phyloP scores from a whole-genome alignment of 257 asterid species.

The Ligustrum vulgare region DNA sequence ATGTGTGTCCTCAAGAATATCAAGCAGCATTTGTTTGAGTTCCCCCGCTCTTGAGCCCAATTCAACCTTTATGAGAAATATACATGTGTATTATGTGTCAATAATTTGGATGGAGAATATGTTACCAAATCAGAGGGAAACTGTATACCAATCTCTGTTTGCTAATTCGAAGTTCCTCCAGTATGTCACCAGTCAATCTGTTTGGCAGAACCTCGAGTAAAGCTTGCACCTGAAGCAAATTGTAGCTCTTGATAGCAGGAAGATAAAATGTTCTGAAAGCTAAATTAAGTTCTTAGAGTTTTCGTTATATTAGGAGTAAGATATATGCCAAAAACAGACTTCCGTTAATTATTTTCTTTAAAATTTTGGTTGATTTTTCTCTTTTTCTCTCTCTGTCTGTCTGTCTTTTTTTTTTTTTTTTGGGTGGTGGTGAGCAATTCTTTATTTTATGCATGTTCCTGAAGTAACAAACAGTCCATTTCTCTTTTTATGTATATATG shows the following conservation, averaged over 20 bases:
- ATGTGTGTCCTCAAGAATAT: slow-evolving; percentile 95
- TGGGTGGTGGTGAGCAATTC: not conserved
- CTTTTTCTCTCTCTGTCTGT: too few species aligned
- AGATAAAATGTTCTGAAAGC: not conserved
- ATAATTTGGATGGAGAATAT: slow-evolving; percentile 9
- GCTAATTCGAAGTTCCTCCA: slow-evolving; percentile 96
- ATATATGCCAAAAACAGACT: not conserved
- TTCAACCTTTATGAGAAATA: slow-evolving; percentile 68
- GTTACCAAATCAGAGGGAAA: slow-evolving; percentile 4
- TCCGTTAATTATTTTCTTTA: not conserved
- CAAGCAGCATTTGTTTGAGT: slow-evolving; percentile 97
- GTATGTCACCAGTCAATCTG: slow-evolving; percentile 79
- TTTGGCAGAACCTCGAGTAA: slow-evolving; percentile 95
- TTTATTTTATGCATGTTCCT: not conserved
- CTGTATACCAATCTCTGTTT: slow-evolving; percentile 77
- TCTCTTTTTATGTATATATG: not conserved
- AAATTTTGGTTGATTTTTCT: not conserved
- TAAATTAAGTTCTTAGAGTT: slow-evolving; percentile 1
- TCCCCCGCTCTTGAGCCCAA: slow-evolving; percentile 92
- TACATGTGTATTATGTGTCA: slow-evolving; percentile 7
- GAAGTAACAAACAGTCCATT: not conserved
- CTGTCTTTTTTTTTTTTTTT: too few species aligned
- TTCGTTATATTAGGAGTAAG: not conserved
- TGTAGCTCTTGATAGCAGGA: slow-evolving; percentile 10
- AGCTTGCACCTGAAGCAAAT: slow-evolving; percentile 74